Evolutionary conservation across 2,329 filamentous ascomycete genomes (phyloP).

Genomic region (Onygena corvina): DNA sequence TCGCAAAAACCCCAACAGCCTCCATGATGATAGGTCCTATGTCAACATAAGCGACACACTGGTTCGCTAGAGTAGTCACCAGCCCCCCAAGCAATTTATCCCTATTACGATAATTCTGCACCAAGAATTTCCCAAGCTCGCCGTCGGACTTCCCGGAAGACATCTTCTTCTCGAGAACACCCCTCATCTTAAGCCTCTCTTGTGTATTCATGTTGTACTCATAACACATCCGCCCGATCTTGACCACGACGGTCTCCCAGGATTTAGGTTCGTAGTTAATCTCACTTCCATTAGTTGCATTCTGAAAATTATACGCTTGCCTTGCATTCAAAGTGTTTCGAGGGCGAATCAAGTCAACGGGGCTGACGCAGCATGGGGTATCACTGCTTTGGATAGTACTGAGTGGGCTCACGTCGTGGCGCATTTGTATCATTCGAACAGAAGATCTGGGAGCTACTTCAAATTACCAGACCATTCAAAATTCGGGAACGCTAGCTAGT

Average conservation of each 20-base stretch:
- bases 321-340: not conserved
- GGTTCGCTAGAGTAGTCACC: constrained; percentile 14
- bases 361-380: not conserved
- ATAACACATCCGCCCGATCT: not conserved
- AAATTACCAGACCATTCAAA: too few species aligned
- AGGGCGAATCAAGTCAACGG: not conserved
- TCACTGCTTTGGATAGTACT: not conserved
- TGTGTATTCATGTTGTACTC: constrained; percentile 3
- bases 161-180: constrained; percentile 4
- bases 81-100: constrained; percentile 12
- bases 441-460: too few species aligned
- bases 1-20: too few species aligned
- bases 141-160: constrained; percentile 9
- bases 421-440: not conserved
- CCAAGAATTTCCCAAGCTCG: constrained; percentile 15
- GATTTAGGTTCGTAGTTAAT: not conserved
- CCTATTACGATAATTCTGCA: constrained; percentile 7
- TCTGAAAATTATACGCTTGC: not conserved
- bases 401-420: not conserved
- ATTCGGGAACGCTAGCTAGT: too few species aligned
- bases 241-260: not conserved
- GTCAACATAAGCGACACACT: constrained; percentile 7
- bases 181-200: constrained; percentile 4
- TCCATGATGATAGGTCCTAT: constrained; percentile 13
- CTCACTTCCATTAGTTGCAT: not conserved